A percentile compares a stretch with the other conserved stretches of the same genome.
Conservation (phyloP, 306 rosid genomes). For the Neltuma alba region DNA sequence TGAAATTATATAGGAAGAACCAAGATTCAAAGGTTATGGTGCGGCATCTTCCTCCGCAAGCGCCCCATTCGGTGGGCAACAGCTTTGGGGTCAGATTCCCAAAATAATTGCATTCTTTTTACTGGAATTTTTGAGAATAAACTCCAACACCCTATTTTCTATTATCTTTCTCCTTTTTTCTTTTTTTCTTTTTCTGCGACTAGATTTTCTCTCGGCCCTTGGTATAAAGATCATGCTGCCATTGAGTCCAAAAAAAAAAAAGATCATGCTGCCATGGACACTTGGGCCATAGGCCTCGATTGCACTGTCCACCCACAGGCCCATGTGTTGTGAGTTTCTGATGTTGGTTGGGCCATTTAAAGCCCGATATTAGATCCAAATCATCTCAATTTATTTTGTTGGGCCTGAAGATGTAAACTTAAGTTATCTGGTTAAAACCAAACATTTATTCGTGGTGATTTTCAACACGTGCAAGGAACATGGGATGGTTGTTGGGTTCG, state of each 20-base stretch:
- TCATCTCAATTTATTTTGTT: neutral
- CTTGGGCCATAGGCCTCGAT: neutral
- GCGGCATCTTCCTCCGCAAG: neutral
- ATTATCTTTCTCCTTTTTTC: no score
- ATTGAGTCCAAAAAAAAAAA: no score
- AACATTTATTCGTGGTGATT: neutral
- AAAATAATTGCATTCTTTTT: neutral
- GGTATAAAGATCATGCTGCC: no score
- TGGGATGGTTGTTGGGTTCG: neutral
- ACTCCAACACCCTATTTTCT: neutral
- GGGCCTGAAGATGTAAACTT: neutral
- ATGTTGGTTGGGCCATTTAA: neutral
- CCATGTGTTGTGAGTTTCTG: neutral
- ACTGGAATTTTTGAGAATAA: neutral
- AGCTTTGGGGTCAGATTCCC: neutral
- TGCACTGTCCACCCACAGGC: neutral
- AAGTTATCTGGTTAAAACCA: neutral
- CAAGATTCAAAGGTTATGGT: neutral
- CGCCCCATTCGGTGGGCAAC: neutral
- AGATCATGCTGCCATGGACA: no score
- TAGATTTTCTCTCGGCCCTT: no score
- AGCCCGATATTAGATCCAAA: neutral
- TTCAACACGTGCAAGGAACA: neutral
- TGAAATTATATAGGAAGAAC: neutral
- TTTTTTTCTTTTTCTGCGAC: neutral